A percentile compares a stretch with the other conserved stretches of the same genome.
Conservation (phyloP, 2,329 filamentous ascomycete species). For the Claviceps capensis region DNA sequence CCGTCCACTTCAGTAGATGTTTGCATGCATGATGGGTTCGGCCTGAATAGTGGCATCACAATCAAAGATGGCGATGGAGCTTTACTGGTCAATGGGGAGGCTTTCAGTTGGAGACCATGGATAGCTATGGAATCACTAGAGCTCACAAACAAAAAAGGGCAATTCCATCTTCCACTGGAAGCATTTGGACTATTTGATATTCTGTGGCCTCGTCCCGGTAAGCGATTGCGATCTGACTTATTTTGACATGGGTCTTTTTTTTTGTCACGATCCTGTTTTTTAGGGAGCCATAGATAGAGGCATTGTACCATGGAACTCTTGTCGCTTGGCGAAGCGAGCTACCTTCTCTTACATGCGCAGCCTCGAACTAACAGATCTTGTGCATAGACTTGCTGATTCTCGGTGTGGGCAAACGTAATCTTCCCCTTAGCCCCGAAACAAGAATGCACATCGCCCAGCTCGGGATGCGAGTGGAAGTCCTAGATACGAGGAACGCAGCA, state of each 20-base stretch:
- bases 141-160: constrained; percentile 62
- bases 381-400: constrained; percentile 67
- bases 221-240: constrained; percentile 15
- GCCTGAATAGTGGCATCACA: constrained; percentile 66
- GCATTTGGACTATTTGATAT: constrained; percentile 64
- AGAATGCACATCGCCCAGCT: constrained; percentile 58
- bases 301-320: background rate
- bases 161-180: constrained; percentile 61
- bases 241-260: background rate
- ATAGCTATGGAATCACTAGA: constrained; percentile 28
- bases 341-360: background rate
- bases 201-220: constrained; percentile 82
- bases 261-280: background rate
- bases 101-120: constrained; percentile 84
- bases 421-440: constrained; percentile 64
- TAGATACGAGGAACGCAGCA: constrained; percentile 87
- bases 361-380: background rate
- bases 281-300: background rate
- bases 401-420: constrained; percentile 65
- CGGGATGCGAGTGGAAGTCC: constrained; percentile 74
- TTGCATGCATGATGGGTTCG: constrained; percentile 72
- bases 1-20: constrained; percentile 77
- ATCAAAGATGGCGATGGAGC: constrained; percentile 58
- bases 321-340: background rate
- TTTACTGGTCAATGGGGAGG: constrained; percentile 73